Evolutionary conservation across 139 green algal species (phyloP).

Genomic region (Haematococcus sp.): DNA sequence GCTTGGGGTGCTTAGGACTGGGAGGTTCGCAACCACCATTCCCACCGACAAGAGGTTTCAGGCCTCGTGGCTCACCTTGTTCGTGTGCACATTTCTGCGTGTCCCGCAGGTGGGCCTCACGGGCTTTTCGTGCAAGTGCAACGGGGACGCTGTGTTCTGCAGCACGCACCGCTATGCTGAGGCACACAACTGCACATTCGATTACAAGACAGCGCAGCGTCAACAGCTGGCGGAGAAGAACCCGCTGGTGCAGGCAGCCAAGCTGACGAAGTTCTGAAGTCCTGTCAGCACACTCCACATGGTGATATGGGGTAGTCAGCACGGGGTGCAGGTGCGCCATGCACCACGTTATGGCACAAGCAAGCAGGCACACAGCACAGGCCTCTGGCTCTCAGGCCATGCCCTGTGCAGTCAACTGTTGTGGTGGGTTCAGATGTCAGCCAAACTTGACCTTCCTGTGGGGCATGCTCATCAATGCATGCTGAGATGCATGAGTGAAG

Average conservation of each 20-base stretch:
- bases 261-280: constrained; percentile 46
- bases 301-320: background rate
- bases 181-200: constrained; percentile 80
- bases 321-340: background rate
- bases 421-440: too few relatives aligned
- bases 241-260: constrained; percentile 58
- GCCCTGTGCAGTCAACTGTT: background rate
- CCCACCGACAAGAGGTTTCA: too few relatives aligned
- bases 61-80: background rate
- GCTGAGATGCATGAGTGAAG: too few relatives aligned
- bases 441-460: too few relatives aligned
- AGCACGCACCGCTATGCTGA: constrained; percentile 79
- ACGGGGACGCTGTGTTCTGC: constrained; percentile 67
- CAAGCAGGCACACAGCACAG: background rate
- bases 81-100: background rate
- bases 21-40: background rate
- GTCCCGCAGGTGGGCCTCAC: constrained; percentile 74
- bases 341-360: background rate
- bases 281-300: too few relatives aligned
- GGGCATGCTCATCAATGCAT: too few relatives aligned
- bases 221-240: constrained; percentile 62
- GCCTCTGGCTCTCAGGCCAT: background rate
- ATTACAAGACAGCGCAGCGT: constrained; percentile 75
- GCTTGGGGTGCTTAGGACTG: background rate
- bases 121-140: constrained; percentile 89